phyloP scores from a whole-genome alignment of 108 stramenopile genomes.

The Parietichytrium sp. region DNA sequence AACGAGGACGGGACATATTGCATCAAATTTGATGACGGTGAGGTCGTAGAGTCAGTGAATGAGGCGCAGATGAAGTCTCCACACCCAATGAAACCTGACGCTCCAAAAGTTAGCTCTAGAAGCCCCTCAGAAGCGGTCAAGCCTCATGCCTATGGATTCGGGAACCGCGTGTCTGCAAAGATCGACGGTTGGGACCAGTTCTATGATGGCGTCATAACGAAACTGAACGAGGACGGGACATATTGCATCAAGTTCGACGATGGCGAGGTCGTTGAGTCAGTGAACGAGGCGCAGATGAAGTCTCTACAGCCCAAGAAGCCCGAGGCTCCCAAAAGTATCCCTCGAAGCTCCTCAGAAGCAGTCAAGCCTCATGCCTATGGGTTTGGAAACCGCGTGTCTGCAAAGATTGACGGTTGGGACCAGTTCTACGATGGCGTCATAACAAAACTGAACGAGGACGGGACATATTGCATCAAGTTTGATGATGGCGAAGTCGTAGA shows the following conservation, averaged over 20 bases:
- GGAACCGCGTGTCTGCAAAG: not conserved
- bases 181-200: not conserved
- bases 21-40: not conserved
- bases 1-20: not conserved
- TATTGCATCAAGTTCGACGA: not conserved
- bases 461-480: not conserved
- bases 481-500: not conserved
- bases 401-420: not conserved
- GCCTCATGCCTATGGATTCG: too few species aligned
- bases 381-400: not conserved
- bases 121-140: too few species aligned
- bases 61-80: not conserved
- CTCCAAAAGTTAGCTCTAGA: too few species aligned
- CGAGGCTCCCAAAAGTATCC: too few species aligned
- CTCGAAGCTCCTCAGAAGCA: too few species aligned
- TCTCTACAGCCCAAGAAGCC: not conserved
- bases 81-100: too few species aligned
- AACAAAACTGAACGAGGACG: not conserved
- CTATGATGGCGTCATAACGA: not conserved
- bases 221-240: not conserved
- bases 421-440: conserved; percentile 12
- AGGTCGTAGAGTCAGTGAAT: not conserved
- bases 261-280: not conserved
- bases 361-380: not conserved
- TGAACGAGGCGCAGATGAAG: not conserved